Evolutionary conservation across 805 yeast genomes (phyloP), one percentile per base, ranked within the genome.

Genomic region (Yarrowia sp.): DNA sequence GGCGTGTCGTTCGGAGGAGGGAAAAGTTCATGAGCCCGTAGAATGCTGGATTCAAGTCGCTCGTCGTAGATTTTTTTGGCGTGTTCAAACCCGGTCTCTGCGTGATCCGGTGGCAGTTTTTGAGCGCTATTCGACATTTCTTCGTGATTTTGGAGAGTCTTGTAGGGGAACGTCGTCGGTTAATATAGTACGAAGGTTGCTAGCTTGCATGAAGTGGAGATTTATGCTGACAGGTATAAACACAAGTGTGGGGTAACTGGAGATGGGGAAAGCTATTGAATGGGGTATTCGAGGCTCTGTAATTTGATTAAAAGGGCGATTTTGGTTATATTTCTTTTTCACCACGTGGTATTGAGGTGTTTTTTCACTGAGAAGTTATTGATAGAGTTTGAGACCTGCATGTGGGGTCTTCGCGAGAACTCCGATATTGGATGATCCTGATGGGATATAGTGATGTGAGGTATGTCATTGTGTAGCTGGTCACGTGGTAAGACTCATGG

Each of bases 11-110:
- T 36, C 14, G 52, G 45, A 2, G 55, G 19, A 4, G 67, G 67
- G 36, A 61, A 61, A 19, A 61, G 52, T 46, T 46, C 36, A 36
- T 32, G 19, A 0, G 55, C 67, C 19, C 43, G 35, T 2, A 11
- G 8, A 45, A 61, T 61, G 43, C 55, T 61, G 35, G 55, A 40
- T 19, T 61, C 45, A 2, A 45, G 43, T 5, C 67, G 52, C 2
- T 61, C n/a, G 10, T 46, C 36, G 45, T 61, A 61, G 42, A 61
- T 61, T 61, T 36, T 46, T 42, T 61, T 49, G 2, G 67, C 67
- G n/a, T 40, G 41, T 32, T 56, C 49, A 11, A 56, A 56, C 35
- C 8, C 36, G 9, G 59, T 53, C 45, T 38, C 59, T 9, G 59
- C 3, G 45, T 40, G 59, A 8, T 8, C 26, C 1, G 35, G 15